A percentile compares a stretch with the other conserved stretches of the same genome.
phyloP scores from a whole-genome alignment of 2,329 filamentous ascomycete species.

The Aspergillus fijiensis region DNA sequence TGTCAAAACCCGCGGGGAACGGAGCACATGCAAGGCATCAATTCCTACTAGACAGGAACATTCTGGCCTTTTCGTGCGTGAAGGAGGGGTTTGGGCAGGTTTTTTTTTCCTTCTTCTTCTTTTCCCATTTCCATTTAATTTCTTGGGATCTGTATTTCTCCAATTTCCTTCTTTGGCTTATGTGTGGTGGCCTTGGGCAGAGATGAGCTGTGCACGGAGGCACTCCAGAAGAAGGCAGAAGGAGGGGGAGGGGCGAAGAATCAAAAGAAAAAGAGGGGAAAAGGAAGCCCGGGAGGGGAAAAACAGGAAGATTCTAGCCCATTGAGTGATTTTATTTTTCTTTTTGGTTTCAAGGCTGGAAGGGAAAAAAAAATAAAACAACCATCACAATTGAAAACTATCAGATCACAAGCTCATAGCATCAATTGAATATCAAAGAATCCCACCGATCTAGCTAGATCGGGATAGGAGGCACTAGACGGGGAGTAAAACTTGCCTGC shows the following conservation, averaged over 20 bases:
- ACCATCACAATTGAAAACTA: not conserved
- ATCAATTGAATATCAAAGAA: not conserved
- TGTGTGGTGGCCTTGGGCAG: constrained; percentile 3
- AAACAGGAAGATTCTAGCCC: not conserved
- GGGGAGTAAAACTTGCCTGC: constrained; percentile 5
- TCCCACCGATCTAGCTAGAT: constrained; percentile 1
- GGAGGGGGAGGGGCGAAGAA: not conserved
- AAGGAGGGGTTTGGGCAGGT: constrained; percentile 5
- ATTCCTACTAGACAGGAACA: constrained; percentile 11
- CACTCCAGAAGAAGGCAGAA: not conserved
- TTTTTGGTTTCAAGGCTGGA: not conserved
- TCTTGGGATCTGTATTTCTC: not conserved
- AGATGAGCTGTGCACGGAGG: not conserved
- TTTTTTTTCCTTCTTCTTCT: not conserved
- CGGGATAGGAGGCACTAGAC: not conserved
- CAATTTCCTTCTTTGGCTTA: not conserved
- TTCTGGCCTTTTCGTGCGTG: constrained; percentile 18
- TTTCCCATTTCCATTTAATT: not conserved
- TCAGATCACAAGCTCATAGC: constrained; percentile 5
- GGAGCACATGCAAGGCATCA: constrained; percentile 9
- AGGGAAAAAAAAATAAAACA: not conserved
- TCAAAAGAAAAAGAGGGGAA: not conserved
- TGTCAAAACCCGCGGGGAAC: not conserved
- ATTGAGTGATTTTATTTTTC: not conserved
- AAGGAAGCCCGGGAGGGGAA: not conserved